phyloP scores from a whole-genome alignment of 1,284 basidiomycete genomes.

The Erythrobasidium hasegawianum region DNA sequence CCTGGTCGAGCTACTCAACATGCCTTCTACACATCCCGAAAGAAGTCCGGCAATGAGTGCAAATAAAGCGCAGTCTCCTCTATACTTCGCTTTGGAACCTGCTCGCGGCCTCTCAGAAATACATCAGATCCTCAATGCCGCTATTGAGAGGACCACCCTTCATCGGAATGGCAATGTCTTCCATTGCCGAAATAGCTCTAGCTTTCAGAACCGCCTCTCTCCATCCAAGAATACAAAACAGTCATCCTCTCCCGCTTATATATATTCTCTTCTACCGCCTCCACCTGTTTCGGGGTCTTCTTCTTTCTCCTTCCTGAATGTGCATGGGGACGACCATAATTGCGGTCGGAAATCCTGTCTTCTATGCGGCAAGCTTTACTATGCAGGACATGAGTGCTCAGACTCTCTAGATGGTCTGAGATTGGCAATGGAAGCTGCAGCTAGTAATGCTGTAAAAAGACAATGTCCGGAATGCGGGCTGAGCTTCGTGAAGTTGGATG shows the following conservation, averaged over 20 bases:
- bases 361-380: constrained; percentile 18
- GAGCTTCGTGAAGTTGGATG: constrained; percentile 20
- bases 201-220: not conserved
- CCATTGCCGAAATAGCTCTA: not conserved
- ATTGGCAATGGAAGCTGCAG: constrained; percentile 18
- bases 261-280: constrained; percentile 20
- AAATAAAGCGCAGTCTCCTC: not conserved
- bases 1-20: constrained; percentile 16
- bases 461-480: constrained; percentile 32
- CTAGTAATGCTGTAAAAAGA: constrained; percentile 28
- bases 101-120: not conserved
- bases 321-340: too few relatives aligned
- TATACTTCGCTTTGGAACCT: constrained; percentile 16
- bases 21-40: not conserved
- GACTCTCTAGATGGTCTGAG: constrained; percentile 23
- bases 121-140: not conserved
- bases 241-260: constrained; percentile 4
- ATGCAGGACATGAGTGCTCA: constrained; percentile 25
- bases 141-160: constrained; percentile 1
- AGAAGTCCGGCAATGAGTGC: not conserved
- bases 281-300: not conserved
- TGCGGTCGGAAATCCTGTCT: constrained; percentile 18
- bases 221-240: too few relatives aligned
- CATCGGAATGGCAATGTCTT: constrained; percentile 4
- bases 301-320: too few relatives aligned